Base-by-base conservation (phyloP, 2,329 filamentous ascomycete genomes). In the Diaporthe ilicicola region DNA sequence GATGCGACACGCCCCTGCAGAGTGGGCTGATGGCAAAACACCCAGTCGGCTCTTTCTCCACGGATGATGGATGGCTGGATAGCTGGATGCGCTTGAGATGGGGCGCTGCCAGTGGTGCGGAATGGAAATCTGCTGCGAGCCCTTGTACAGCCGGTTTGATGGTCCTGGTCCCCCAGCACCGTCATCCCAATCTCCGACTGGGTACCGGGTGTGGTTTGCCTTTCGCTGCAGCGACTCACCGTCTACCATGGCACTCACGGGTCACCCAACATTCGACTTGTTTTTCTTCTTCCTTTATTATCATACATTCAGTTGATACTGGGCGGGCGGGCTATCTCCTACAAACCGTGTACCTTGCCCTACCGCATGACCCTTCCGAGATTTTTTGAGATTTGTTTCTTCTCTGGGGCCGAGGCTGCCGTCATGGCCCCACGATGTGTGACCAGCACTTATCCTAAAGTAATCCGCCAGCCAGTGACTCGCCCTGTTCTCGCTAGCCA, bases 161-260 rank as follows among this genome's bases (percentile, higher is more conserved):
- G 37, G 59, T 62, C 27, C 19, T 34, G n/a, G n/a, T 27, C 27
- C 44, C 37, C 55, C 55, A 59, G 56, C 39, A 17, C n/a, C 44
- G 59, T 50, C 59, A 64, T 64, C 24, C 59, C 44, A 64, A 64
- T 64, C n/a, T 64, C 59, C 59, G 44, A 13, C 42, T 62, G 59
- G 59, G 27, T 10, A 34, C 42, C 34, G 42, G 19, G 42, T 48
- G 59, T 42, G 59, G 59, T 34, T 48, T 62, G 19, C 42, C 42
- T 62, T 62, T 62, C 27, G 19, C 13, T 39, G 24, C 27, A n/a
- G 42, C 59, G 19, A 48, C 59, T 62, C 42, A 48, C 42, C 42
- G 56, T 62, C 27, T 48, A 42, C 42, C 42, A 62, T 62, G 42
- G 42, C 59, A 62, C 27, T 62, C 59, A 34, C 17, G 59, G 59